These are phyloP conservation scores for Blastobotrys terrestris DNA, from an alignment of 805 yeast genomes.

Conservation along the genomic window DNA sequence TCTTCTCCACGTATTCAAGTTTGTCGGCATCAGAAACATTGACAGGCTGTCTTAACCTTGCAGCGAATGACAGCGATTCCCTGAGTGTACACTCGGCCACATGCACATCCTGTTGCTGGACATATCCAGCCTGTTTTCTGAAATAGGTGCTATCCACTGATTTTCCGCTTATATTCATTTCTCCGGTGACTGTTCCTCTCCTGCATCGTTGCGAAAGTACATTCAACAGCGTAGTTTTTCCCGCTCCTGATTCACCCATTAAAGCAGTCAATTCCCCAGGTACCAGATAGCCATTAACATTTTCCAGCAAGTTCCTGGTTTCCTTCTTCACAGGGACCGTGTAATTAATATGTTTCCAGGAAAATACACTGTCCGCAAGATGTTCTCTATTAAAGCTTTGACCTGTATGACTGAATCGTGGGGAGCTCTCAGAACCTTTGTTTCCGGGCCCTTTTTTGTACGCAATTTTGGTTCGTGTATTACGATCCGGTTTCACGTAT, in stretches of 20 bases:
- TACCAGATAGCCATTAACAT: constrained; percentile 64
- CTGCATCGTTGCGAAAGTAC: constrained; percentile 66
- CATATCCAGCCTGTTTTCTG: constrained; percentile 70
- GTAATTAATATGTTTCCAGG: constrained; percentile 58
- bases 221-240: constrained; percentile 72
- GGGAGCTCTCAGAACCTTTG: neutral
- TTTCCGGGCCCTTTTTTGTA: constrained; percentile 24
- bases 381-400: neutral
- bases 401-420: constrained; percentile 4
- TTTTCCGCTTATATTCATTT: constrained; percentile 63
- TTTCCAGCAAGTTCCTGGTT: constrained; percentile 35
- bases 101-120: constrained; percentile 72
- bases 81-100: constrained; percentile 59
- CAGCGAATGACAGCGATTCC: constrained; percentile 63
- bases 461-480: constrained; percentile 28
- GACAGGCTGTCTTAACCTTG: constrained; percentile 62
- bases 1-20: constrained; percentile 56
- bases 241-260: constrained; percentile 87
- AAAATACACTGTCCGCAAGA: constrained; percentile 38
- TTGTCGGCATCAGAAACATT: constrained; percentile 50
- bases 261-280: constrained; percentile 78
- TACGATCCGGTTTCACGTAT: constrained; percentile 27
- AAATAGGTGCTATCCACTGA: constrained; percentile 46
- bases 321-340: constrained; percentile 40
- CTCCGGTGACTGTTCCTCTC: constrained; percentile 65